Conservation (phyloP, 495 filamentous ascomycete genomes). For the Penicillium alfredii region DNA sequence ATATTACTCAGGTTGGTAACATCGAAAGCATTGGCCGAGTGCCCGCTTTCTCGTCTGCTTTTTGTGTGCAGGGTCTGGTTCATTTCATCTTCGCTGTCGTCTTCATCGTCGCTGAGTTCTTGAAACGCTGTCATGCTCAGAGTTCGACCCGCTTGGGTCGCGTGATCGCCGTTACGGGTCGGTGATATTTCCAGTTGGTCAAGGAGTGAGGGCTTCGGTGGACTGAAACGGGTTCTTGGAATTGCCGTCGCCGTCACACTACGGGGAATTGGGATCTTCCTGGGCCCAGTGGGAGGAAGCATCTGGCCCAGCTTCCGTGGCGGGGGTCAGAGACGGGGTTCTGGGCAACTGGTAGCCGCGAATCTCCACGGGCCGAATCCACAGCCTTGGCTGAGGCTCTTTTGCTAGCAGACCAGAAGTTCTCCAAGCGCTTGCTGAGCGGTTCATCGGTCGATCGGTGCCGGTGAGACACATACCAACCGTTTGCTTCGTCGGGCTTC, state of each 20-base stretch:
- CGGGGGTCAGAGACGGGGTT: constrained; percentile 15
- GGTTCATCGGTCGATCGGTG: constrained; percentile 30
- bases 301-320: constrained; percentile 25
- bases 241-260: constrained; percentile 37
- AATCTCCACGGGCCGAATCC: constrained; percentile 13
- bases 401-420: constrained; percentile 38
- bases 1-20: constrained; percentile 32
- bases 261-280: constrained; percentile 35
- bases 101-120: constrained; percentile 16
- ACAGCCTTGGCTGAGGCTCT: constrained; percentile 17
- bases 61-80: constrained; percentile 22
- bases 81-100: constrained; percentile 15
- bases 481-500: constrained; percentile 23
- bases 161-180: constrained; percentile 31
- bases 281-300: constrained; percentile 25
- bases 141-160: constrained; percentile 22
- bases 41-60: constrained; percentile 22
- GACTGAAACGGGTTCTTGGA: constrained; percentile 41
- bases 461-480: constrained; percentile 26
- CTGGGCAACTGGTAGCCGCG: constrained; percentile 13
- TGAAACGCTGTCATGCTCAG: constrained; percentile 18
- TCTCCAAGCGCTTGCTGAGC: constrained; percentile 38
- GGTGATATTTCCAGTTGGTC: constrained; percentile 39
- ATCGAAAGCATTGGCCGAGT: constrained; percentile 31
- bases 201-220: constrained; percentile 39